A percentile compares a stretch with the other conserved stretches of the same genome.
phyloP scores from a whole-genome alignment of 2,329 filamentous ascomycete genomes.

The Trichophyton benhamiae region DNA sequence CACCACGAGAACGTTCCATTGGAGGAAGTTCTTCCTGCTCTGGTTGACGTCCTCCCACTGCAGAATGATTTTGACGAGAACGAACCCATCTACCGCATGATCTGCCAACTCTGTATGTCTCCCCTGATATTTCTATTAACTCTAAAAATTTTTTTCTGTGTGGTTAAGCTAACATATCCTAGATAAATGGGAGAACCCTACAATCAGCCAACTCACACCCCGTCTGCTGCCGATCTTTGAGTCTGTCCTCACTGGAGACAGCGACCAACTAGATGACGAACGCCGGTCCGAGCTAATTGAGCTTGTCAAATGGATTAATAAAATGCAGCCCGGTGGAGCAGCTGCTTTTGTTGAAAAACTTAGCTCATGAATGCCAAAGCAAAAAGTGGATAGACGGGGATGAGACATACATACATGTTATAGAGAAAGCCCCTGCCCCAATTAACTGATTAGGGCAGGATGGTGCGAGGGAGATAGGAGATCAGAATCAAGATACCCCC shows the following conservation, averaged over 20 bases:
- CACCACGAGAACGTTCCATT: conserved; percentile 75
- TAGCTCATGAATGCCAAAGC: conserved; percentile 5
- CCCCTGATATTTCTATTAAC: background rate
- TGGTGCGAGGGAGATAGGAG: background rate
- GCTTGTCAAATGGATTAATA: conserved; percentile 38
- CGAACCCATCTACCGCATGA: conserved; percentile 80
- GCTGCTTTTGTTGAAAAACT: conserved; percentile 25
- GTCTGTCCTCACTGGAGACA: conserved; percentile 33
- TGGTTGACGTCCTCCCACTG: conserved; percentile 69
- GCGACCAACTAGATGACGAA: conserved; percentile 38
- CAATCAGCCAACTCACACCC: conserved; percentile 35
- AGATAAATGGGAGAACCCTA: conserved; percentile 37
- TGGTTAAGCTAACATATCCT: background rate
- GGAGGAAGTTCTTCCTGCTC: conserved; percentile 64
- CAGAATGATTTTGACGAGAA: conserved; percentile 96
- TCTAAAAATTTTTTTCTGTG: background rate
- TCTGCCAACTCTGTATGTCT: conserved; percentile 68
- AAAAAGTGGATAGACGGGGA: background rate
- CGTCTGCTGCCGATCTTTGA: conserved; percentile 38
- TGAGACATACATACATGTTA: background rate
- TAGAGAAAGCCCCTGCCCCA: background rate
- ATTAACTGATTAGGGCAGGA: background rate
- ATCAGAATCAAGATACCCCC: conserved; percentile 1
- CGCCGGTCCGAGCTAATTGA: conserved; percentile 35
- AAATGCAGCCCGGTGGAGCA: conserved; percentile 30